Conservation (phyloP, 2,329 filamentous ascomycete species). For the Bipolaris bicolor region DNA sequence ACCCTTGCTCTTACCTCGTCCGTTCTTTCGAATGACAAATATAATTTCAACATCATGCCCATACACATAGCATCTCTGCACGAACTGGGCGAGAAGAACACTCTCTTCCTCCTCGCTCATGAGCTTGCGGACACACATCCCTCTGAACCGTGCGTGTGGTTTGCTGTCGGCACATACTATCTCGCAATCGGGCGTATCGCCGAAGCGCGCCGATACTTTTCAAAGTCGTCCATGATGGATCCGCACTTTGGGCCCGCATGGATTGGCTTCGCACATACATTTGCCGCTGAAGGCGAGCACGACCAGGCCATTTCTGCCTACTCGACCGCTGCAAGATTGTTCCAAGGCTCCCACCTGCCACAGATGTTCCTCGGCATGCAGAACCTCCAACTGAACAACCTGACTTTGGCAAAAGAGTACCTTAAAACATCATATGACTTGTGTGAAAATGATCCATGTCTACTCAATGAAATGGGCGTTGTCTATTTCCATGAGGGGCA, state of each 20-base stretch:
- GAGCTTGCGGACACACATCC: slow-evolving; percentile 91
- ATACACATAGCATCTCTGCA: slow-evolving; percentile 90
- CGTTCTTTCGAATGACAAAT: slow-evolving; percentile 81
- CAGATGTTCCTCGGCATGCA: slow-evolving; percentile 98
- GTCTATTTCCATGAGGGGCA: slow-evolving; percentile 93
- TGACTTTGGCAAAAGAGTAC: slow-evolving; percentile 92
- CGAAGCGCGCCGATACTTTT: slow-evolving; percentile 90
- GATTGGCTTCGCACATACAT: slow-evolving; percentile 99
- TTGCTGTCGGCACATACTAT: slow-evolving; percentile 96
- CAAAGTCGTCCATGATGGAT: slow-evolving; percentile 96
- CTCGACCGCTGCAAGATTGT: slow-evolving; percentile 89
- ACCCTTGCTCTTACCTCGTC: slow-evolving; percentile 82
- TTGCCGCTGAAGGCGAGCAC: slow-evolving; percentile 95
- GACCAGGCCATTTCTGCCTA: slow-evolving; percentile 98
- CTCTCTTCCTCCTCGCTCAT: slow-evolving; percentile 89
- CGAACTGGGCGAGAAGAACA: slow-evolving; percentile 84
- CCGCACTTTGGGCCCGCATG: slow-evolving; percentile 96
- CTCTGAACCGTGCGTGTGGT: slow-evolving; percentile 87
- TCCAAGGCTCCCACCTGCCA: slow-evolving; percentile 95
- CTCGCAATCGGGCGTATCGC: slow-evolving; percentile 86
- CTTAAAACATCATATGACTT: slow-evolving; percentile 85
- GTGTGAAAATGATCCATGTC: slow-evolving; percentile 82
- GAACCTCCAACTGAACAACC: slow-evolving; percentile 93
- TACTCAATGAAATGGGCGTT: slow-evolving; percentile 94
- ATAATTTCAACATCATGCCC: slow-evolving; percentile 88